These are phyloP conservation scores for Leccinum disarticulatum DNA, from an alignment of 768 basidiomycete species.

Conservation along the genomic window DNA sequence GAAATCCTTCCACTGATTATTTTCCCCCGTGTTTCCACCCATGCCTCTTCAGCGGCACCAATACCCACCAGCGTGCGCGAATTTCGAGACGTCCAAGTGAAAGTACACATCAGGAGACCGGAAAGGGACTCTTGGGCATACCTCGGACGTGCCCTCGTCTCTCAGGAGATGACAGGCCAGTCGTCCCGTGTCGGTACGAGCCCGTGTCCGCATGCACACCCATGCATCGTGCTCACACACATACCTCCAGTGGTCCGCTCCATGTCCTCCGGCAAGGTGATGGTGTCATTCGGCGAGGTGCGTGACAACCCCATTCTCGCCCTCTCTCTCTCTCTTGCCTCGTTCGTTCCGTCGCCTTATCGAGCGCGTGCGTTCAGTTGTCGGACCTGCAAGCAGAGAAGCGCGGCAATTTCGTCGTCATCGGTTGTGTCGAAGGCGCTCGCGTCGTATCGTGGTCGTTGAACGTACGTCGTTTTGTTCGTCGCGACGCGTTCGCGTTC, in stretches of 20 bases:
- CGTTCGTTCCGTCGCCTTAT: background rate
- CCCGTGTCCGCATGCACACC: background rate
- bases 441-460: slow-evolving; percentile 84
- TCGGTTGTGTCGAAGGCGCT: slow-evolving; percentile 72
- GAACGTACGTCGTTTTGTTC: slow-evolving; percentile 51
- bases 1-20: slow-evolving; percentile 12
- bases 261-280: slow-evolving; percentile 62
- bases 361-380: slow-evolving; percentile 36
- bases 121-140: slow-evolving; percentile 83
- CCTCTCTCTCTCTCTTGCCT: background rate
- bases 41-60: slow-evolving; percentile 19
- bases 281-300: slow-evolving; percentile 72
- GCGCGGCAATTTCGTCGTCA: slow-evolving; percentile 84
- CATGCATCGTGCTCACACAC: slow-evolving; percentile 6
- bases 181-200: slow-evolving; percentile 77
- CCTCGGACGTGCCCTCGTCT: slow-evolving; percentile 72
- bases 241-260: slow-evolving; percentile 38
- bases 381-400: slow-evolving; percentile 83
- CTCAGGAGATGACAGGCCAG: slow-evolving; percentile 73
- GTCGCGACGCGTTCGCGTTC: slow-evolving; percentile 2
- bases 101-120: slow-evolving; percentile 79
- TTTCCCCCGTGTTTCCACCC: background rate
- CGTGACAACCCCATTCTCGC: slow-evolving; percentile 18
- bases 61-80: slow-evolving; percentile 42
- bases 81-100: slow-evolving; percentile 79